Percentiles rank a stretch among this genome's conserved stretches.
These are phyloP conservation scores for Omphalea diandra DNA, from an alignment of 441 rosid species.

Conservation along the genomic window DNA sequence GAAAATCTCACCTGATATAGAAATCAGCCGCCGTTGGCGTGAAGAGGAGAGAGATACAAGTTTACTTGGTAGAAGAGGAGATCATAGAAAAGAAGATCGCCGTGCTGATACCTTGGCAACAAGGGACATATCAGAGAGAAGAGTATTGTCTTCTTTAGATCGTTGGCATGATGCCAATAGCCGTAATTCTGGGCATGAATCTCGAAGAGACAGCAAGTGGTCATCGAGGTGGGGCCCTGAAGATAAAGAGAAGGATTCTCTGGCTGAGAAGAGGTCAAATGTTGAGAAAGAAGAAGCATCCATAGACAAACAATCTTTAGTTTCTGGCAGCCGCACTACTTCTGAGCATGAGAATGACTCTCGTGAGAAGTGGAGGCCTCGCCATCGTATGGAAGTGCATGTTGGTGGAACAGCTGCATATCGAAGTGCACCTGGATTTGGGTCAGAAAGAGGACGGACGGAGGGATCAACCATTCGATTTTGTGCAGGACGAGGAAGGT, in stretches of 20 bases:
- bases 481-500: conserved; percentile 73
- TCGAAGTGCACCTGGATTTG: conserved; percentile 61
- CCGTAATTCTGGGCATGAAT: conserved; percentile 43
- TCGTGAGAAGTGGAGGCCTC: conserved; percentile 99
- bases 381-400: conserved; percentile 44
- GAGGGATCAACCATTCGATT: conserved; percentile 63
- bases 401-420: conserved; percentile 28
- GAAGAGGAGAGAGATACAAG: conserved; percentile 97
- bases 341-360: conserved; percentile 70
- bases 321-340: conserved; percentile 40
- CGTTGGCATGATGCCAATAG: conserved; percentile 53
- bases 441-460: conserved; percentile 60
- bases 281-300: conserved; percentile 56
- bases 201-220: conserved; percentile 83
- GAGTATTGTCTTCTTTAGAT: conserved; percentile 54
- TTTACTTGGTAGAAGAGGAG: conserved; percentile 74
- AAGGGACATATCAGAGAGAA: conserved; percentile 51
- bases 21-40: conserved; percentile 71
- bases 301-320: conserved; percentile 44
- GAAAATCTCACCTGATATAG: conserved; percentile 49
- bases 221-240: conserved; percentile 98
- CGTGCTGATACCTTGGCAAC: conserved; percentile 46
- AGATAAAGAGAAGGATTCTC: conserved; percentile 78
- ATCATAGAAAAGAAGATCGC: conserved; percentile 69
- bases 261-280: conserved; percentile 57